phyloP scores from a whole-genome alignment of 83 land plant species.

The Larix sibirica region DNA sequence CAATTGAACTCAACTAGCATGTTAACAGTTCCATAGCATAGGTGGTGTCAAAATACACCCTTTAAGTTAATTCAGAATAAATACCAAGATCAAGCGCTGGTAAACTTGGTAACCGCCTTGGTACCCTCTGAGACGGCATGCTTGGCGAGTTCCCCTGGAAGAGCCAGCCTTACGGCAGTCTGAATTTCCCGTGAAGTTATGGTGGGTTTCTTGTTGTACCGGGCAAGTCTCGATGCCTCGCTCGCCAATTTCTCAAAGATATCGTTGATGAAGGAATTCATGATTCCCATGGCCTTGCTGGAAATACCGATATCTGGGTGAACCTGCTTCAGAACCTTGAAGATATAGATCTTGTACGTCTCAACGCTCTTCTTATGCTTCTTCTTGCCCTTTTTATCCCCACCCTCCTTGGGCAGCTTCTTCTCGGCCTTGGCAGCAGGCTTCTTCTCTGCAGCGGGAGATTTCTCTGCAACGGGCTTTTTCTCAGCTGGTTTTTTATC shows the following conservation, averaged over 20 bases:
- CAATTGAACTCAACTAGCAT: no score
- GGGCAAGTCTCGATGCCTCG: neutral
- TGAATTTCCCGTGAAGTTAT: no score
- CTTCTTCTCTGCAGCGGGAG: neutral
- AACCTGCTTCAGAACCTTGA: no score
- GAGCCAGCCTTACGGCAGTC: no score
- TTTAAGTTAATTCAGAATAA: neutral
- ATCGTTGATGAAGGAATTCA: no score
- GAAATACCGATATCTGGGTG: no score
- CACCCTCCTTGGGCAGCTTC: neutral
- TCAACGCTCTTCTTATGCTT: neutral
- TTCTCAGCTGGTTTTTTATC: neutral
- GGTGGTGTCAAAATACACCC: neutral
- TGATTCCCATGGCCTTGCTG: no score
- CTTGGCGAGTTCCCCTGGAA: no score
- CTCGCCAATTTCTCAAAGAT: no score
- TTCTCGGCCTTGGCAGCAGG: neutral
- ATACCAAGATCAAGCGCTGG: neutral
- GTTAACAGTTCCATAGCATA: neutral
- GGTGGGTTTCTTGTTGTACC: neutral
- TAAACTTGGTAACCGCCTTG: neutral
- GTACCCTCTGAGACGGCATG: no score
- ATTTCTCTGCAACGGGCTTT: neutral
- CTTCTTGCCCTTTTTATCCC: neutral
- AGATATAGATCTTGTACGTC: neutral